Evolutionary conservation across 1,284 basidiomycete genomes (phyloP), one percentile per base, ranked within the genome.

Genomic region (Ceratobasidium sp.): DNA sequence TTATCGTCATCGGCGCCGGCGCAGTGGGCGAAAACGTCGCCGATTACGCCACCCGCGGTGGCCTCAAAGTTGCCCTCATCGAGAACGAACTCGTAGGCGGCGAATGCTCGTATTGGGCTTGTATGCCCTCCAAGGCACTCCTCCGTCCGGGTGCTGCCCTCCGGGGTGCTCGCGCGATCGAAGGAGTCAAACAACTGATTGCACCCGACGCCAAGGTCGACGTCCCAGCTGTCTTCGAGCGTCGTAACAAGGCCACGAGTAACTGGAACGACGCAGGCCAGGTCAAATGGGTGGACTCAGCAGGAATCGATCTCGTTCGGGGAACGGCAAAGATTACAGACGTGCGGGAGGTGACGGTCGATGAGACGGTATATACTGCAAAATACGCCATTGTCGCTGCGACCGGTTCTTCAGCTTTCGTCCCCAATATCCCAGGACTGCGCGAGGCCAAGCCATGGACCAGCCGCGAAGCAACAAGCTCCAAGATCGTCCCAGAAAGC

Each of bases 121-220:
- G 76, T 43, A 74, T 77, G 62, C 76, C 76, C 6, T 73, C 69
- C 59, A 77, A 77, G 54, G 76, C 76, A 3, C 76, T 77, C 11
- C 64, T 77, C 32, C 76, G 69, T 13, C 69, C 76, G 2, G 69
- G 75, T 22, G 75, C 75, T 17, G 66, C 75, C 19, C 32, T 76
- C 13, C 64, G 66, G 3, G 57, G 65, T n/a, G 75, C 66, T 61
- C 75, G 49, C 7, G 57, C 66, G 19, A 65, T 76, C 43, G 75
- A 59, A 13, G 75, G 75, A 5, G 52, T 66, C 17, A 76, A 76
- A 52, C 65, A 76, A 44, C 56, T 56, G 17, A 69, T 76, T n/a
- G 19, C 59, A 17, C 25, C 66, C 22, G 43, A 67, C 3, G 40
- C 75, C n/a, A 69, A 54, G 17, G 64, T 74, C 19, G 76, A 71